Evolutionary conservation across 2,329 filamentous ascomycete genomes (phyloP).

Genomic region (Penicillium sp.): DNA sequence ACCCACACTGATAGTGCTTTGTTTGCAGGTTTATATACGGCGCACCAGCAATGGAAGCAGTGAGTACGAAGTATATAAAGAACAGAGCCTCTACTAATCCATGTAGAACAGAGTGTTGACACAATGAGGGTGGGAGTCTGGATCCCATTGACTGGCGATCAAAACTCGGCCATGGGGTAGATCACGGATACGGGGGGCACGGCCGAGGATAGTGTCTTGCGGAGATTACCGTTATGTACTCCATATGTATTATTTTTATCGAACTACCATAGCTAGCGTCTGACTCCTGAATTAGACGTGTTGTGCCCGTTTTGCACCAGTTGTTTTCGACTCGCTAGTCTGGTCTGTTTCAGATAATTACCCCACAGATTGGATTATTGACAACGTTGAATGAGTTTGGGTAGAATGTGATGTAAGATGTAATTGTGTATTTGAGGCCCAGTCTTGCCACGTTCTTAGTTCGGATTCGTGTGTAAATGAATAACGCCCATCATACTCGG

Average conservation of each 20-base stretch:
- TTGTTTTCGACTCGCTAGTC: background rate
- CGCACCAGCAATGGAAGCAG: background rate
- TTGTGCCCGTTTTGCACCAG: background rate
- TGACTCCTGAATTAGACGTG: background rate
- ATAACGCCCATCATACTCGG: background rate
- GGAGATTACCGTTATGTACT: conserved; percentile 1
- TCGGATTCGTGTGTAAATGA: background rate
- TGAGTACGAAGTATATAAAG: background rate
- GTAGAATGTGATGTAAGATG: background rate
- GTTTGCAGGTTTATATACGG: too few relatives aligned
- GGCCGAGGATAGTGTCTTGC: background rate
- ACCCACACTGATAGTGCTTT: background rate
- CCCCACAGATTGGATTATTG: background rate
- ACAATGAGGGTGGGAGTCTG: background rate
- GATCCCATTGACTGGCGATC: conserved; percentile 5
- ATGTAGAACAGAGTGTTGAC: background rate
- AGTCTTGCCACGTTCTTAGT: background rate
- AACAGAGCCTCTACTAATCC: background rate
- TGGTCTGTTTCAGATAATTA: background rate
- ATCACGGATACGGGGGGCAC: background rate
- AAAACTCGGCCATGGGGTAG: conserved; percentile 1
- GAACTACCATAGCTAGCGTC: background rate
- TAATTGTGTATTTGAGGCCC: background rate
- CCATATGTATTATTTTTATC: background rate
- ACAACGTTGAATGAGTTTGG: background rate